A percentile compares a stretch with the other conserved stretches of the same genome.
These are phyloP conservation scores for Nicotiana tomentosiformis DNA, from an alignment of 257 asterid species.

Conservation along the genomic window DNA sequence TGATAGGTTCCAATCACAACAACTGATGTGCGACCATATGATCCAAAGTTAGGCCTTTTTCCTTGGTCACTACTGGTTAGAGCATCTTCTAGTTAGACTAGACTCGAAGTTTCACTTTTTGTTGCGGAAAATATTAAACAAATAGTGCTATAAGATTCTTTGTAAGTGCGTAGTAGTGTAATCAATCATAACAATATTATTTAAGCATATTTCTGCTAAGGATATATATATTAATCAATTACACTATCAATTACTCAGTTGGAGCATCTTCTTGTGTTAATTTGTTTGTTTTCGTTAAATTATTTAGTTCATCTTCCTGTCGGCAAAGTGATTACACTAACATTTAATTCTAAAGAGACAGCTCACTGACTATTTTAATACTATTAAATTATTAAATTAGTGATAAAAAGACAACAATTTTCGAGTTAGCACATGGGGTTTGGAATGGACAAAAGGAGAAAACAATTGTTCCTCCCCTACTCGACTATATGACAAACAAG, in stretches of 20 bases:
- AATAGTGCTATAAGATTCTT: background rate
- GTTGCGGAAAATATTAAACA: background rate
- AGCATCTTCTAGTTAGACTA: constrained; percentile 6
- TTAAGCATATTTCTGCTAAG: background rate
- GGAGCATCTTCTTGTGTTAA: background rate
- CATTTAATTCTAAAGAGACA: background rate
- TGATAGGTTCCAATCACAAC: constrained; percentile 10
- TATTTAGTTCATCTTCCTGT: background rate
- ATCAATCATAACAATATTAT: background rate
- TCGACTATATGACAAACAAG: background rate
- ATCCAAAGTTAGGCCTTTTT: constrained; percentile 7
- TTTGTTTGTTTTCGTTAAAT: background rate
- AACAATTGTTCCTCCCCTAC: background rate
- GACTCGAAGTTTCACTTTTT: background rate
- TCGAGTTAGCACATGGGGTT: background rate
- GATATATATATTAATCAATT: background rate
- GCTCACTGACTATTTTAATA: background rate
- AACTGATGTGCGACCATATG: background rate
- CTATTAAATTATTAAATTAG: too few relatives aligned
- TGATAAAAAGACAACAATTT: background rate
- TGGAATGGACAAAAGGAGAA: background rate
- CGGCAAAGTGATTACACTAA: background rate
- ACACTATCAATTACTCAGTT: background rate
- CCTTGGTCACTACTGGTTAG: background rate
- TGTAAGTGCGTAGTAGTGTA: background rate